Base-by-base conservation (phyloP, 805 yeast genomes). In the Sporopachydermia lactativora region DNA sequence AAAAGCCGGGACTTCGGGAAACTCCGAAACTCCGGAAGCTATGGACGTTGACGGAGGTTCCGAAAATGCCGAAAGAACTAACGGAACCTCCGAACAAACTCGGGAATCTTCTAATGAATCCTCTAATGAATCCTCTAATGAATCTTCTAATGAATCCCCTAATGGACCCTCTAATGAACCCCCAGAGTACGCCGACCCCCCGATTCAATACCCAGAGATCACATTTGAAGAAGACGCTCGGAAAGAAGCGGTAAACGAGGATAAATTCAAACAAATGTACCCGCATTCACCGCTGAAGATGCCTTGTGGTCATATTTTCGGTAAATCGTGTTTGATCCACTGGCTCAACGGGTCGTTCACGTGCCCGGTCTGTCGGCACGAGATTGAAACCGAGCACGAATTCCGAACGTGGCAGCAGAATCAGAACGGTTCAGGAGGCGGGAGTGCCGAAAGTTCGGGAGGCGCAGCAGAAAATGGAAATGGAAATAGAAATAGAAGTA, bases 221-320 rank as follows among this genome's bases (percentile, higher is more conserved):
- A 6, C 15, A 39, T 11, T 15, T 38, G 19, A 42, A 36, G 24
- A 16, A 5, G 41, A 36, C 17, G 35, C 17, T 16, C 35, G 41
- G 17, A 14, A 15, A n/a, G 41, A 37, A 5, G 45, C 40, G 19
- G 15, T 42, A 8, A 40, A 19, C 19, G 15, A 34, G 14, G 3
- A 34, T 19, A 28, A 16, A 39, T 42, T 13, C 45, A 52, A 41
- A 51, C 49, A 44, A 40, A 43, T 36, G 49, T 52, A 35, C 43
- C 49, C 4, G 52, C 96, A 92, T 55, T 57, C 68, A 3, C 81
- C 96, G 0, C 66, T 81, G 1, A 62, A 70, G 43, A 65, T 89
- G 70, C 92, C 95, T 0, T 89, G 98, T 57, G 75, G 75, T 5
- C 98, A 89, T 53, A 54, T 76, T 0, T 89, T 92, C 64, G 97